Conservation (phyloP, 495 filamentous ascomycete genomes). For the Xylaria palmicola region DNA sequence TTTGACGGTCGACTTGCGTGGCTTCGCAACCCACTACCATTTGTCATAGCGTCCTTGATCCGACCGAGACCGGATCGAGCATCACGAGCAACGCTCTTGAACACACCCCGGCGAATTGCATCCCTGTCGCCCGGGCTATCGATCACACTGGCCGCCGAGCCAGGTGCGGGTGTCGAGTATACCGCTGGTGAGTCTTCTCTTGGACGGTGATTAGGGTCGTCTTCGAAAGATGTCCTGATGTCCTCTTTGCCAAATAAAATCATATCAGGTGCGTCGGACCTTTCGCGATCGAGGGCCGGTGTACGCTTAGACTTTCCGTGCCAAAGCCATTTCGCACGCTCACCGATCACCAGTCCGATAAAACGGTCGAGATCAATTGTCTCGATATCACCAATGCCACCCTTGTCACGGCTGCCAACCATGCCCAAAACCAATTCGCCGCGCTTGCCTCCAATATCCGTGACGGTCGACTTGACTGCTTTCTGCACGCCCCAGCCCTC, state of each 20-base stretch:
- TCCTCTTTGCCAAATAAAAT: constrained; percentile 67
- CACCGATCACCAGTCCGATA: constrained; percentile 70
- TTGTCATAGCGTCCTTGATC: constrained; percentile 75
- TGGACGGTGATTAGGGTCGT: constrained; percentile 39
- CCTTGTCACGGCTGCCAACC: constrained; percentile 85
- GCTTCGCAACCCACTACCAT: constrained; percentile 50
- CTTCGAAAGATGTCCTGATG: constrained; percentile 43
- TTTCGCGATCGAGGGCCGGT: constrained; percentile 51
- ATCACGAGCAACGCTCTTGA: constrained; percentile 81
- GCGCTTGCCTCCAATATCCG: constrained; percentile 91
- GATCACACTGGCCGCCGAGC: constrained; percentile 38
- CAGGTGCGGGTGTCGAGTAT: constrained; percentile 36
- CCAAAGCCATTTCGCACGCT: constrained; percentile 91
- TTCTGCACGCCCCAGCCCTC: constrained; percentile 74
- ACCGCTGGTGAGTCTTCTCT: constrained; percentile 42
- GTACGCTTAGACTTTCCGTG: constrained; percentile 71
- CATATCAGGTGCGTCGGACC: constrained; percentile 50
- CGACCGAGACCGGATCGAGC: constrained; percentile 78
- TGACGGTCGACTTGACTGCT: constrained; percentile 92
- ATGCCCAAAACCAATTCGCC: constrained; percentile 91
- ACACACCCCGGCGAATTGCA: constrained; percentile 63
- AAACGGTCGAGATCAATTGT: constrained; percentile 86
- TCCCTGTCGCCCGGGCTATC: constrained; percentile 63
- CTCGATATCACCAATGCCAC: constrained; percentile 86
- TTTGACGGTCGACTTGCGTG: constrained; percentile 49